Conservation (phyloP, 176 grass and related monocot species). For the Stipa capillata region DNA sequence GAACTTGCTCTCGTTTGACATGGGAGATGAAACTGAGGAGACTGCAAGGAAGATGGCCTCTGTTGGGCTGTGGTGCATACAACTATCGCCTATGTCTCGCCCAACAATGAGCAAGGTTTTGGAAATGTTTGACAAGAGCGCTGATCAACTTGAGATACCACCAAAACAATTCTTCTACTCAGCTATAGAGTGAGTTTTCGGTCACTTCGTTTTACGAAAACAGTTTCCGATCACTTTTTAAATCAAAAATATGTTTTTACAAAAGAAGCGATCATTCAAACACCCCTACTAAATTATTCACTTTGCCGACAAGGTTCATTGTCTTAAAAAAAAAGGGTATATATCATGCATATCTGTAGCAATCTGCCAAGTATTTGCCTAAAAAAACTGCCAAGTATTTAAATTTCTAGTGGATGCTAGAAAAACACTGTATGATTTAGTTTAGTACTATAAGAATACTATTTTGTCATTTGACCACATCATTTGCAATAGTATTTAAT, state of each 20-base stretch:
- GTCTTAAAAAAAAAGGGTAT: not conserved
- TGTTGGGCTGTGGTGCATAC: constrained; percentile 25
- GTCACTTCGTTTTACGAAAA: not conserved
- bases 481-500: not conserved
- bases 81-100: constrained; percentile 11
- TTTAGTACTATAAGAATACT: not conserved
- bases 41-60: constrained; percentile 16
- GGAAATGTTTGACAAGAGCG: constrained; percentile 23
- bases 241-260: not conserved
- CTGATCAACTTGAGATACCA: constrained; percentile 4
- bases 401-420: not conserved
- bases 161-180: constrained; percentile 11
- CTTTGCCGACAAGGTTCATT: not conserved
- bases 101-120: constrained; percentile 15
- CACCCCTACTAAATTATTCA: too few relatives aligned
- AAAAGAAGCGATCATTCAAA: too few relatives aligned
- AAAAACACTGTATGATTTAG: not conserved
- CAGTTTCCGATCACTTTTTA: not conserved
- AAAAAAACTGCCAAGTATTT: not conserved
- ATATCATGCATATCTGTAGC: not conserved
- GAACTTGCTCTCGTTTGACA: not conserved
- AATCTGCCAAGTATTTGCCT: not conserved
- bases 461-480: not conserved
- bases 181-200: not conserved
- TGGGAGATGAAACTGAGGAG: not conserved